Conservation (phyloP, 106 monocot species). For the Posidonia australis region DNA sequence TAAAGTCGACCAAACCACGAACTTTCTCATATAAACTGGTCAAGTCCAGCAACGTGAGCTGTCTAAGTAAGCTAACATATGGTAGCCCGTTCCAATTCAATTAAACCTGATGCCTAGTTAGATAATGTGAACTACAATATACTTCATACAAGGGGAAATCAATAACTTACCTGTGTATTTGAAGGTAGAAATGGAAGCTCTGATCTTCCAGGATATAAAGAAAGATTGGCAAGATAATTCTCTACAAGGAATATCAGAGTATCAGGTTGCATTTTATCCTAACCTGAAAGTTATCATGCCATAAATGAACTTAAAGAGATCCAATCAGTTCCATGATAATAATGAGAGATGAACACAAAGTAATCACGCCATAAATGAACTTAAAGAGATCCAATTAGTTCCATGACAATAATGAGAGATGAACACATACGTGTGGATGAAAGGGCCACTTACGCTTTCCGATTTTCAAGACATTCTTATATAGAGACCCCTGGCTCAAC, state of each 20-base stretch:
- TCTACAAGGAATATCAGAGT: conserved; percentile 32
- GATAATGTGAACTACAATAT: background rate
- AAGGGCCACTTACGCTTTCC: conserved; percentile 49
- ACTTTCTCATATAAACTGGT: too few relatives aligned
- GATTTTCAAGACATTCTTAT: conserved; percentile 41
- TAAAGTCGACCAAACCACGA: too few relatives aligned
- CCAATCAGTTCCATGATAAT: background rate
- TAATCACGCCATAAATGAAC: background rate
- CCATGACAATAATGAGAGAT: background rate
- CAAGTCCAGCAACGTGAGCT: too few relatives aligned
- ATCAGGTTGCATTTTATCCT: background rate
- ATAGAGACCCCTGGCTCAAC: conserved; percentile 62
- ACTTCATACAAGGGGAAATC: background rate
- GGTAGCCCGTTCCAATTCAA: too few relatives aligned
- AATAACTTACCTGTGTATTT: conserved; percentile 71
- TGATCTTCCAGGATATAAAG: conserved; percentile 80
- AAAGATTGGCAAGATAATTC: conserved; percentile 89
- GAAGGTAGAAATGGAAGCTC: conserved; percentile 84
- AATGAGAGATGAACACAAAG: too few relatives aligned
- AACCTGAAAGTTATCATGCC: background rate
- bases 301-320: background rate
- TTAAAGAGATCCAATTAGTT: background rate
- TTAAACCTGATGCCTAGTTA: too few relatives aligned
- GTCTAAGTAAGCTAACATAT: too few relatives aligned
- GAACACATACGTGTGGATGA: background rate